A percentile compares a stretch with the other conserved stretches of the same genome.
Evolutionary conservation across 208 protist genomes (phyloP).

Genomic region (Acanthamoeba castellanii): DNA sequence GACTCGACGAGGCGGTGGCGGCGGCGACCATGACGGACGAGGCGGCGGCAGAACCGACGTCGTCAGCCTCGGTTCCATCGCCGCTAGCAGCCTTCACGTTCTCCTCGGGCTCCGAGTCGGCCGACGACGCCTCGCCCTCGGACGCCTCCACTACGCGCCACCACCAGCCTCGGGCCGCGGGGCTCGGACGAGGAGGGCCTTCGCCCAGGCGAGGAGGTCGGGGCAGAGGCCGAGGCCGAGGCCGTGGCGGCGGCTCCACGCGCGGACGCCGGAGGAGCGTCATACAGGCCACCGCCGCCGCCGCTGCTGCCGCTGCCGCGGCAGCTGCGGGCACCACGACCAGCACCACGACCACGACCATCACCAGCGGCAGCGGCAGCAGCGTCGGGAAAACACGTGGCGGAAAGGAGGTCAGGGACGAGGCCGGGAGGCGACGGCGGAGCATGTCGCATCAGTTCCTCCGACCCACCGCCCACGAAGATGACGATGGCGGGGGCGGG

Average conservation of each 20-base stretch:
- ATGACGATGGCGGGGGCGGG: not conserved
- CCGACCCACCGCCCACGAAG: not conserved
- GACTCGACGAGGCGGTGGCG: not conserved
- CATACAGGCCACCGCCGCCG: not conserved
- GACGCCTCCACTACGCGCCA: too few species aligned
- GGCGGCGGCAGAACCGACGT: too few species aligned
- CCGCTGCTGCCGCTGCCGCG: not conserved
- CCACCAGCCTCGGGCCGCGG: not conserved
- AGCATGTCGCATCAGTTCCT: not conserved
- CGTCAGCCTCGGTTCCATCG: not conserved
- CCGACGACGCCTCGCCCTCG: not conserved
- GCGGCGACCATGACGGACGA: too few species aligned
- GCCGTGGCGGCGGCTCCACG: not conserved
- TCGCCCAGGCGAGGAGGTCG: not conserved
- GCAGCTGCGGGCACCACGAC: not conserved
- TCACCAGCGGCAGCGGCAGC: too few species aligned
- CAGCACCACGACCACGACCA: too few species aligned
- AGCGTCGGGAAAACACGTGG: not conserved
- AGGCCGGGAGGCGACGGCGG: not conserved
- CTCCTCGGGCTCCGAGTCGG: not conserved
- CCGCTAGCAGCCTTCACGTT: not conserved
- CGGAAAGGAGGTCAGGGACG: not conserved
- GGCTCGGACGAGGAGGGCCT: not conserved
- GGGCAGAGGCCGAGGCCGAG: not conserved
- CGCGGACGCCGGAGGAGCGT: not conserved